These are phyloP conservation scores for Cardiospermum halicacabum DNA, from an alignment of 345 rosid genomes.

Conservation along the genomic window DNA sequence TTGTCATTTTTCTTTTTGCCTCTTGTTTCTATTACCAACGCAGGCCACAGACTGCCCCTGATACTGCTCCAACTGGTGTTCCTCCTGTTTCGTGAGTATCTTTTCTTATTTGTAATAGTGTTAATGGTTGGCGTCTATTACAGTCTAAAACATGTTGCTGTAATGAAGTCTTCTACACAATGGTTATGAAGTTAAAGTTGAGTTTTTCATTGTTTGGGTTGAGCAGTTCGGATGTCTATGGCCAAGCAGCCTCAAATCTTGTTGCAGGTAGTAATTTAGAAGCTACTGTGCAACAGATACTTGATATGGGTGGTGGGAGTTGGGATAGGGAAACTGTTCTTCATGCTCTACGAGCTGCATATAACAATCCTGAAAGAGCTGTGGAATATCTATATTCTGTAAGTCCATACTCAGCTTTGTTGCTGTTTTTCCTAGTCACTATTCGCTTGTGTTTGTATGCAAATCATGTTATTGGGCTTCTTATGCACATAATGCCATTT, in stretches of 20 bases:
- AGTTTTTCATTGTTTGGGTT: background rate
- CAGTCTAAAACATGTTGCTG: background rate
- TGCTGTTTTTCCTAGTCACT: background rate
- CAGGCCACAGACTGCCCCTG: conserved; percentile 28
- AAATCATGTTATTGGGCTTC: too few relatives aligned
- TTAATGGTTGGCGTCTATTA: background rate
- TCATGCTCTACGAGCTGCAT: conserved; percentile 61
- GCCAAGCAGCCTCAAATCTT: conserved; percentile 60
- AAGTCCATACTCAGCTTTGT: conserved; percentile 10
- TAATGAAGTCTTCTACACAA: background rate
- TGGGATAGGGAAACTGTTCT: conserved; percentile 56
- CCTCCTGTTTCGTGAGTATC: conserved; percentile 22
- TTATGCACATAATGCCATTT: background rate
- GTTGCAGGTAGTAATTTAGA: conserved; percentile 59
- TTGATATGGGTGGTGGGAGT: conserved; percentile 62
- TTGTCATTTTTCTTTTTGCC: background rate
- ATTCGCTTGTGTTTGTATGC: background rate
- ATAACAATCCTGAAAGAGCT: conserved; percentile 64
- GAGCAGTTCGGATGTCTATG: conserved; percentile 48
- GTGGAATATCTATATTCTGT: conserved; percentile 62
- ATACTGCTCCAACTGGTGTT: conserved; percentile 12
- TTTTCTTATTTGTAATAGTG: background rate
- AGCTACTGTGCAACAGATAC: conserved; percentile 46
- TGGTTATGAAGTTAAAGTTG: background rate
- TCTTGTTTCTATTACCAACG: background rate